Conservation (phyloP, 805 yeast species). For the Metschnikowia kunwiensis region DNA sequence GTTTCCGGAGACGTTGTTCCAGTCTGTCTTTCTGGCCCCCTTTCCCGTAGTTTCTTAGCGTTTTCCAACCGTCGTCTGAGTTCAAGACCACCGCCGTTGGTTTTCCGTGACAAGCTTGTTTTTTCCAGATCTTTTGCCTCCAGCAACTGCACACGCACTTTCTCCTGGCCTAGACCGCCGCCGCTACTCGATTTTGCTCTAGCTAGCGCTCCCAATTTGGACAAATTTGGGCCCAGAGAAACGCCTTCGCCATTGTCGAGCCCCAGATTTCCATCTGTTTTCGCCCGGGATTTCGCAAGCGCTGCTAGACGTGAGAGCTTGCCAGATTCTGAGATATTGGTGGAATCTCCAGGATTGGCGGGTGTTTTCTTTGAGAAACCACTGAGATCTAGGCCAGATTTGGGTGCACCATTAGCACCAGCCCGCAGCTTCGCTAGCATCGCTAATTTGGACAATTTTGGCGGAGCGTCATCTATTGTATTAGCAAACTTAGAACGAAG, state of each 20-base stretch:
- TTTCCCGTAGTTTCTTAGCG: slow-evolving; percentile 1
- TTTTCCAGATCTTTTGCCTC: background rate
- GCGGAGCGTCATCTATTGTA: slow-evolving; percentile 14
- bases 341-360: no score
- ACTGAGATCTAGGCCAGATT: no score
- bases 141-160: background rate
- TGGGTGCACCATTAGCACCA: slow-evolving; percentile 1
- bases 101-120: slow-evolving; percentile 2
- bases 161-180: slow-evolving; percentile 2
- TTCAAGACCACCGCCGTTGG: slow-evolving; percentile 7
- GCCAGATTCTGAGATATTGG: background rate
- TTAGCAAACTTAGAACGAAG: slow-evolving; percentile 19
- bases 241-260: background rate
- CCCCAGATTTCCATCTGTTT: background rate
- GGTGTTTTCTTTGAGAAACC: no score
- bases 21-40: background rate
- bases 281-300: slow-evolving; percentile 3
- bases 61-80: slow-evolving; percentile 5
- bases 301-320: slow-evolving; percentile 2
- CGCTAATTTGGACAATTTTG: slow-evolving; percentile 19
- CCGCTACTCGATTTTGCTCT: background rate
- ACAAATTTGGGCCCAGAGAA: background rate
- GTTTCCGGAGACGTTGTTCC: no score
- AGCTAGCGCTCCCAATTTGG: slow-evolving; percentile 6
- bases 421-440: slow-evolving; percentile 18